These are phyloP conservation scores for Cyclotella sp. DNA, from an alignment of 108 stramenopile genomes.

Conservation along the genomic window DNA sequence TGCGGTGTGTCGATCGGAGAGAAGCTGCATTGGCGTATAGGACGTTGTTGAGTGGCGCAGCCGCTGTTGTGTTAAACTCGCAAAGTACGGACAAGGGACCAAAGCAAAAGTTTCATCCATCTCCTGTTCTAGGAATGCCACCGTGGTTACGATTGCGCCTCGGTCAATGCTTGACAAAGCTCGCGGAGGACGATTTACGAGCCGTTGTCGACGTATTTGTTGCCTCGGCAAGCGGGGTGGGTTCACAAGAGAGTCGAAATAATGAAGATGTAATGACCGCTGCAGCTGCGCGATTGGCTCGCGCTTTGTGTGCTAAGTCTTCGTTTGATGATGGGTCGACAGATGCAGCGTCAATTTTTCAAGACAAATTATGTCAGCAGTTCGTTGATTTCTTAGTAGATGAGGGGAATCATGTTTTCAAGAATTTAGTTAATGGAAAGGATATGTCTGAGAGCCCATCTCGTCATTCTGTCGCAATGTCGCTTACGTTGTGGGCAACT, in stretches of 20 bases:
- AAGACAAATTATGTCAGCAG: constrained; percentile 52
- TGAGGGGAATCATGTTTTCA: constrained; percentile 22
- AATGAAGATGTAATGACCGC: constrained; percentile 47
- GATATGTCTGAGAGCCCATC: constrained; percentile 23
- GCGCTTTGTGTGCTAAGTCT: constrained; percentile 55
- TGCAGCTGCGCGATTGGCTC: constrained; percentile 68
- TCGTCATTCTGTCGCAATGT: constrained; percentile 38
- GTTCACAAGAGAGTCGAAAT: constrained; percentile 7
- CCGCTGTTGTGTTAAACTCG: constrained; percentile 20
- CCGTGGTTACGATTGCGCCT: constrained; percentile 71
- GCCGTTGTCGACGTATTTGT: constrained; percentile 83
- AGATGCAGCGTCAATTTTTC: not conserved
- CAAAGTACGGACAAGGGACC: not conserved
- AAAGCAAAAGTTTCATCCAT: not conserved
- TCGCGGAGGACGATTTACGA: constrained; percentile 61
- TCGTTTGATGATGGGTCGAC: constrained; percentile 8
- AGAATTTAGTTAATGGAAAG: constrained; percentile 8
- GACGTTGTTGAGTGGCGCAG: constrained; percentile 45
- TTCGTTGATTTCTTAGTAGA: constrained; percentile 44
- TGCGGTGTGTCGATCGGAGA: constrained; percentile 25
- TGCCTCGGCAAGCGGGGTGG: constrained; percentile 44
- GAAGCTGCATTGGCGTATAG: constrained; percentile 53
- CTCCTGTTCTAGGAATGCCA: constrained; percentile 34
- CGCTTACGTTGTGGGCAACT: constrained; percentile 46
- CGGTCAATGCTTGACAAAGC: constrained; percentile 57